Conservation (phyloP, 305 asterid species). For the Euphrasia arctica region DNA sequence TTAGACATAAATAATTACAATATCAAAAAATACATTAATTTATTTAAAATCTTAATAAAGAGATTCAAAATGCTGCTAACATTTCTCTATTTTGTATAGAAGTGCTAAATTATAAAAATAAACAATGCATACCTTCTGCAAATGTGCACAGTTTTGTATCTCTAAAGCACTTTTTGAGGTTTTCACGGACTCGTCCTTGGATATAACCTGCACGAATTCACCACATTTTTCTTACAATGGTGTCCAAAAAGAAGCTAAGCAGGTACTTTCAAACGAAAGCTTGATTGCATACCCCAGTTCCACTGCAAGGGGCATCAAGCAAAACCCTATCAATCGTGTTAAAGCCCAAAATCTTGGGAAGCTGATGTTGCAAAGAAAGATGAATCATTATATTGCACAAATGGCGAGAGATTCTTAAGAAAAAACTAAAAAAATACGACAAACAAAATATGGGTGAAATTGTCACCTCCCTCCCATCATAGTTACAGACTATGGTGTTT, state of each 20-base stretch:
- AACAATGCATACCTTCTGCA: conserved; percentile 68
- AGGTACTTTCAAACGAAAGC: conserved; percentile 20
- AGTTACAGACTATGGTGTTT: conserved; percentile 79
- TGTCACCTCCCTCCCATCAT: conserved; percentile 91
- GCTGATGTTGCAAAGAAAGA: conserved; percentile 41
- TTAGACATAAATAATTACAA: conserved; percentile 3
- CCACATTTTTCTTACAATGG: conserved; percentile 1
- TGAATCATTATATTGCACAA: conserved; percentile 9
- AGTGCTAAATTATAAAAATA: neutral
- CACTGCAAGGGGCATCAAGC: conserved; percentile 99
- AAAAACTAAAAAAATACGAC: conserved; percentile 6
- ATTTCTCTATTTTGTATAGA: neutral
- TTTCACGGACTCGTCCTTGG: conserved; percentile 91
- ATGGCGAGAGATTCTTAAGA: neutral
- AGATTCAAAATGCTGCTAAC: neutral
- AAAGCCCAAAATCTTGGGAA: conserved; percentile 84
- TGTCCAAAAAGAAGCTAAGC: conserved; percentile 14
- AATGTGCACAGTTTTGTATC: conserved; percentile 67
- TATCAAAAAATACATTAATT: neutral
- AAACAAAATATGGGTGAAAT: conserved; percentile 19
- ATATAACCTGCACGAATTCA: conserved; percentile 60
- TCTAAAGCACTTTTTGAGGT: conserved; percentile 79
- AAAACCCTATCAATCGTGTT: conserved; percentile 79
- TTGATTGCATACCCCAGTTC: conserved; percentile 76
- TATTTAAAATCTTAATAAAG: neutral